Percentiles rank a stretch among this genome's conserved stretches.
Evolutionary conservation across 2,329 filamentous ascomycete species (phyloP).

Genomic region (Alternaria panax): DNA sequence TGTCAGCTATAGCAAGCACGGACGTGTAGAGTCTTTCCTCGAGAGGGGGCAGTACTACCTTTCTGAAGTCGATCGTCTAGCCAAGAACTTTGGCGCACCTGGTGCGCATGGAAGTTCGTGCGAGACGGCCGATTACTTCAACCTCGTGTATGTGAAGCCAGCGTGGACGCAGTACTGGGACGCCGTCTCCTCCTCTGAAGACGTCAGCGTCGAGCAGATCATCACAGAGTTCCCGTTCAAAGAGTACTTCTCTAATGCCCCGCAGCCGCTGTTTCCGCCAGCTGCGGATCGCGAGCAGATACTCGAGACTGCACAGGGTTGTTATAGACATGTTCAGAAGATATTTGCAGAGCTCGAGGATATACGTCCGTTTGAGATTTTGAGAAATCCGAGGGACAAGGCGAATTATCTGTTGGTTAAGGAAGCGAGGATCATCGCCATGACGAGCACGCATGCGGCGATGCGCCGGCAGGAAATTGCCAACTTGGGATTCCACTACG

Average conservation of each 20-base stretch:
- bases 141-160: conserved; percentile 87
- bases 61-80: conserved; percentile 83
- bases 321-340: conserved; percentile 85
- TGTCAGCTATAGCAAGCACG: conserved; percentile 89
- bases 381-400: conserved; percentile 87
- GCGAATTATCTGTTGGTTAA: conserved; percentile 94
- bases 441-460: conserved; percentile 98
- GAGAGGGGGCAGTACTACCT: conserved; percentile 83
- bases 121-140: conserved; percentile 97
- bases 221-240: conserved; percentile 85
- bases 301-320: conserved; percentile 80
- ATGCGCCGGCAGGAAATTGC: conserved; percentile 93
- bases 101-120: conserved; percentile 96
- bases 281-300: conserved; percentile 70
- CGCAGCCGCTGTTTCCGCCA: conserved; percentile 81
- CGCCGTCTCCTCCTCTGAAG: conserved; percentile 60
- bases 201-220: conserved; percentile 67
- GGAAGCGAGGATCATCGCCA: conserved; percentile 96
- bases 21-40: conserved; percentile 92
- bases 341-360: conserved; percentile 93
- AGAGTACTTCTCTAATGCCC: conserved; percentile 83
- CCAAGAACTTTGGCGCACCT: conserved; percentile 81
- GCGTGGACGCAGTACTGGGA: conserved; percentile 88
- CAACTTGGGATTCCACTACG: conserved; percentile 91
- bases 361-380: conserved; percentile 92